A percentile compares a stretch with the other conserved stretches of the same genome.
These are phyloP conservation scores for Pholiota molesta DNA, from an alignment of 768 basidiomycete species.

Conservation along the genomic window DNA sequence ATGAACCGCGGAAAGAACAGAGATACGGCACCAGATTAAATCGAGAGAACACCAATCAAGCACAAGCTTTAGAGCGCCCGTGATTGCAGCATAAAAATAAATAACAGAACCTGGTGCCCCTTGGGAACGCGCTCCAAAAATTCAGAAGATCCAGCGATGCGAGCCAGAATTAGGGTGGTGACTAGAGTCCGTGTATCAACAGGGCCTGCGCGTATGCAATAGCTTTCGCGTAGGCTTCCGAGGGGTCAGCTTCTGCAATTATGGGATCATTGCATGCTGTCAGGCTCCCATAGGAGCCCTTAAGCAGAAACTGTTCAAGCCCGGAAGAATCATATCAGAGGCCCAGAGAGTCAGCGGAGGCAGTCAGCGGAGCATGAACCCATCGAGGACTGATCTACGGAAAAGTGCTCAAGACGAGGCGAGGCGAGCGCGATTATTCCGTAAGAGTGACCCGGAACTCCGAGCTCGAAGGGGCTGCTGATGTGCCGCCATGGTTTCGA, in stretches of 20 bases:
- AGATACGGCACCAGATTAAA: not conserved
- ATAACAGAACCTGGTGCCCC: not conserved
- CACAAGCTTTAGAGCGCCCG: constrained; percentile 13
- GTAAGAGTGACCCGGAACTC: not conserved
- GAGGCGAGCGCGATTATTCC: not conserved
- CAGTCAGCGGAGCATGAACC: not conserved
- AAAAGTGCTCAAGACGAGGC: not conserved
- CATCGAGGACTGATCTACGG: not conserved
- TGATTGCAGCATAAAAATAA: constrained; percentile 4
- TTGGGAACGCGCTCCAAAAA: not conserved
- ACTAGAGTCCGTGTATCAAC: not conserved
- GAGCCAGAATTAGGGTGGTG: not conserved
- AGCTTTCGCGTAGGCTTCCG: not conserved
- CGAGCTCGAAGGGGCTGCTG: not conserved
- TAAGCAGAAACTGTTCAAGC: constrained; percentile 1
- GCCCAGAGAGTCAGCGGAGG: not conserved
- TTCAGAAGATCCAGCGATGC: not conserved
- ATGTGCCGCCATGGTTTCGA: not conserved
- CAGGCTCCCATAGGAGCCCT: not conserved
- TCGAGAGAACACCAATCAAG: not conserved
- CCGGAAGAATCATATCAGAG: not conserved
- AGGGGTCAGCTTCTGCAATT: constrained; percentile 13
- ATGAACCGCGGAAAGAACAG: not conserved
- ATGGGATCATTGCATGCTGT: constrained; percentile 15
- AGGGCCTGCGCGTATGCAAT: not conserved